Evolutionary conservation across 495 filamentous ascomycete species (phyloP), one percentile per base, ranked within the genome.

Genomic region (Neurospora sp.): DNA sequence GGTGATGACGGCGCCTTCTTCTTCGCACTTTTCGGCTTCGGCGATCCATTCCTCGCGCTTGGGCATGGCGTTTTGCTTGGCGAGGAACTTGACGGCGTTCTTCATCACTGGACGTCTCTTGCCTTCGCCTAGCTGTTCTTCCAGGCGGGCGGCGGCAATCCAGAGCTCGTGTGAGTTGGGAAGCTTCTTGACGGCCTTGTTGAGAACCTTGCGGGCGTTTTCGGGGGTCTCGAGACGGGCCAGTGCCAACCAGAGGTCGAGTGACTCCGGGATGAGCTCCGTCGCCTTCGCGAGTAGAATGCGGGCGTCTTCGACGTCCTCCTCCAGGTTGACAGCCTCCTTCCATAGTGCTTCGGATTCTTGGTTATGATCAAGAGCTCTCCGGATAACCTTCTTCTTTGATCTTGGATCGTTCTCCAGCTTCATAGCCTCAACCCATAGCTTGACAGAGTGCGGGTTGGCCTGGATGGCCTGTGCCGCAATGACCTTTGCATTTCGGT

Each of bases 21-120:
- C 91, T 82, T 99, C 96, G 80, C 96, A 97, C 75, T 92, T 93
- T 80, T 98, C 94, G 0, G 96, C 96, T 81, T 98, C 93, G 4
- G 88, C 86, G 59, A 99, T 95, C 96, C 96, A 99, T 75, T 98
- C 94, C 76, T 99, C 96, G 54, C 96, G 90, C 79, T 96, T 95
- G 48, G 95, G 85, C 96, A 99, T 98, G 12, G 96, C 96, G 44
- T 93, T 94, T 73, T 97, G 93, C 75, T 91, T 91, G 23, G 91
- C 93, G 27, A 99, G 86, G n/a, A 93, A 90, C 78, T 96, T 92
- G 23, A 97, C 88, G 72, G 94, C 96, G 83, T 92, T 91, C 75
- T 94, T 96, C 93, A 99, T 97, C 20, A 98, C 92, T 75, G 93
- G 94, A 71, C 93, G 87, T 80, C 91, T 94, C 31, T 86, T 84